These are phyloP conservation scores for Candida maesae DNA, from an alignment of 805 yeast genomes.

Conservation along the genomic window DNA sequence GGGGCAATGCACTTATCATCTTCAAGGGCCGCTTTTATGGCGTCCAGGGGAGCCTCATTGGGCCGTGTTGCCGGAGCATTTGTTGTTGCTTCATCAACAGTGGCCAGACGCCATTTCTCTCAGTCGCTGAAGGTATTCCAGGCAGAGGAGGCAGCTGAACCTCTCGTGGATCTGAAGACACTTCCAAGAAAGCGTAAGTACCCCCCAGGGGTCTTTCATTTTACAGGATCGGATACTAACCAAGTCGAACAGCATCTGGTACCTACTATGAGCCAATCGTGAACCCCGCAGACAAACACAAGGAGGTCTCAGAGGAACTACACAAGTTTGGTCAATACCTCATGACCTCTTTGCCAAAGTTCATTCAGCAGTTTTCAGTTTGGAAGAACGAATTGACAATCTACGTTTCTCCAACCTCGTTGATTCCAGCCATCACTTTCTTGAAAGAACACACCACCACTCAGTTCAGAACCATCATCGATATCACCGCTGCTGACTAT, in stretches of 20 bases:
- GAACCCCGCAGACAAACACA: constrained; percentile 76
- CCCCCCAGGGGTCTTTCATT: no score
- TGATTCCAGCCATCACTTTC: constrained; percentile 67
- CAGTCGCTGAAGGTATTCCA: neutral
- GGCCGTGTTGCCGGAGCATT: neutral
- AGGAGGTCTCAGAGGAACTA: constrained; percentile 61
- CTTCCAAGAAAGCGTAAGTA: constrained; percentile 22
- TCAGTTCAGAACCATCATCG: constrained; percentile 75
- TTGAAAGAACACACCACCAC: constrained; percentile 75
- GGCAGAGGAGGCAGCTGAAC: constrained; percentile 11
- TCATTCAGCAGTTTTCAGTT: constrained; percentile 76
- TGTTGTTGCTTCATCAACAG: neutral
- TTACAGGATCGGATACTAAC: constrained; percentile 1
- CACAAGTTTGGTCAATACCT: constrained; percentile 80
- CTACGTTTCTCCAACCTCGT: constrained; percentile 70
- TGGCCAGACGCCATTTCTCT: constrained; percentile 3
- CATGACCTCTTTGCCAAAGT: constrained; percentile 76
- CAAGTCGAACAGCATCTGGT: constrained; percentile 14
- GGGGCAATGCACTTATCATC: no score
- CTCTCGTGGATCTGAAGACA: constrained; percentile 18
- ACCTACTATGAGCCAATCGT: constrained; percentile 34
- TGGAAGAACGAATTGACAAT: constrained; percentile 88
- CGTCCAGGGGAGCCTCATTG: no score
- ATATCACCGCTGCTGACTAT: constrained; percentile 83
- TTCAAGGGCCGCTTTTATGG: no score